phyloP scores from a whole-genome alignment of 306 rosid species.

The Dryas drummondii region DNA sequence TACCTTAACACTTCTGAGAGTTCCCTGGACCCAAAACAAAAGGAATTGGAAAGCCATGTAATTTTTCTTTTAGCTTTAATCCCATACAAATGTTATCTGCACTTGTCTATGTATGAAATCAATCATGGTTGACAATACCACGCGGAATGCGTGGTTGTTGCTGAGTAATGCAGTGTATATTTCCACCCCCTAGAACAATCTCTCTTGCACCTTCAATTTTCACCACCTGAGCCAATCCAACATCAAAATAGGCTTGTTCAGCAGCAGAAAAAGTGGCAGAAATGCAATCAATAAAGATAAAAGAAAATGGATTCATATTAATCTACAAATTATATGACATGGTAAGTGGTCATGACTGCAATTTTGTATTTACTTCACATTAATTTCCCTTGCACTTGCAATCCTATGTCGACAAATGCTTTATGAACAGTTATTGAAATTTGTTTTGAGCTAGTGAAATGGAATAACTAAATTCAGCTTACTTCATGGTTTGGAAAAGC shows the following conservation, averaged over 20 bases:
- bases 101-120: not conserved
- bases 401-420: no score
- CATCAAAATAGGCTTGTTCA: slow-evolving; percentile 16
- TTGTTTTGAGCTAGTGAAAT: no score
- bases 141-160: slow-evolving; percentile 62
- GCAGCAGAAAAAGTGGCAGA: not conserved
- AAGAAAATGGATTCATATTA: not conserved
- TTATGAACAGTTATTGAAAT: no score
- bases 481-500: slow-evolving; percentile 75
- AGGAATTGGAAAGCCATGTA: not conserved
- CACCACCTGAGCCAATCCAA: slow-evolving; percentile 55
- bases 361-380: no score
- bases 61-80: not conserved
- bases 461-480: slow-evolving; percentile 23
- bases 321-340: not conserved
- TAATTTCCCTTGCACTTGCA: no score
- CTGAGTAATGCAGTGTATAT: slow-evolving; percentile 94
- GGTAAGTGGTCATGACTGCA: no score
- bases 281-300: not conserved
- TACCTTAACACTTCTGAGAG: not conserved
- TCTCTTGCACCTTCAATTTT: slow-evolving; percentile 85
- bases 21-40: not conserved
- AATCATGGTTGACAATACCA: not conserved
- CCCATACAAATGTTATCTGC: not conserved
- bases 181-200: slow-evolving; percentile 88